Percentiles rank a stretch among this genome's conserved stretches.
Evolutionary conservation across 2,329 filamentous ascomycete species (phyloP).

Genomic region (Cladosporium sp.): DNA sequence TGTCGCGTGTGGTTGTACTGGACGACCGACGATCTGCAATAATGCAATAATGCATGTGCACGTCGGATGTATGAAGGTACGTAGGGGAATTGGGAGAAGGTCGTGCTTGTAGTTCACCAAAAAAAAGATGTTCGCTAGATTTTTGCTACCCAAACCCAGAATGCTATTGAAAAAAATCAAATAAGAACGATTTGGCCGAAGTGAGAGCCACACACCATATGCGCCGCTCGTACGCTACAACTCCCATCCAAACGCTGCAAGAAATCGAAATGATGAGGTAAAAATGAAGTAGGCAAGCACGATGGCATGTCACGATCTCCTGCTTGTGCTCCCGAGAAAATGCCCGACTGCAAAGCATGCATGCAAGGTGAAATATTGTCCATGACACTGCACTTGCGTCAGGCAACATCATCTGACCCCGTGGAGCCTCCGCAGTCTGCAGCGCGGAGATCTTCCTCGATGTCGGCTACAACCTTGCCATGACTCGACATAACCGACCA

Average conservation of each 20-base stretch:
- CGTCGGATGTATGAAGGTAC: background rate
- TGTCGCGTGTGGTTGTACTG: slow-evolving; percentile 12
- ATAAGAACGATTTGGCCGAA: background rate
- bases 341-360: background rate
- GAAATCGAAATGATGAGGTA: background rate
- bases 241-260: slow-evolving; percentile 8
- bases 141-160: background rate
- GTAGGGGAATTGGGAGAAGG: background rate
- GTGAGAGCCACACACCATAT: background rate
- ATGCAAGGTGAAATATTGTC: slow-evolving; percentile 2
- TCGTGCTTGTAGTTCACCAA: background rate
- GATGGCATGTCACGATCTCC: background rate
- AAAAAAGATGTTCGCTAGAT: background rate
- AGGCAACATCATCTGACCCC: background rate
- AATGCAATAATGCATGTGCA: background rate
- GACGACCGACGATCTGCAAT: background rate
- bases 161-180: background rate
- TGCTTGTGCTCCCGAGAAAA: background rate
- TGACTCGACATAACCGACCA: slow-evolving; percentile 5
- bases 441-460: background rate
- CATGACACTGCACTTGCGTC: slow-evolving; percentile 1
- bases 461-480: slow-evolving; percentile 5
- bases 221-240: slow-evolving; percentile 12
- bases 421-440: background rate
- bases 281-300: background rate